These are phyloP conservation scores for Aureobasidium uvarum DNA, from an alignment of 2,329 filamentous ascomycete genomes.

Conservation along the genomic window DNA sequence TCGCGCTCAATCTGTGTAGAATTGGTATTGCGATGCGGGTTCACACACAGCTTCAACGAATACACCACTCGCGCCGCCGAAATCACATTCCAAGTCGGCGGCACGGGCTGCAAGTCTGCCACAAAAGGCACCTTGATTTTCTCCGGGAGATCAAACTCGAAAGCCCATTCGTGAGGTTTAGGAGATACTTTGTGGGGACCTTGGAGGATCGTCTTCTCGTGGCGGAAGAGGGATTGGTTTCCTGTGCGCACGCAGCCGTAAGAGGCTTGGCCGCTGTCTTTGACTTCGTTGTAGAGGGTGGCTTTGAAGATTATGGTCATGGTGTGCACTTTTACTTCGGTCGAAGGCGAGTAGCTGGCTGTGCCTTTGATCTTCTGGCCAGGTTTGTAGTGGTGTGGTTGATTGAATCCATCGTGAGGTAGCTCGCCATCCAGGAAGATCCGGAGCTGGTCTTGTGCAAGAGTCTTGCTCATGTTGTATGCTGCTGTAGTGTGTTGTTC, in stretches of 20 bases:
- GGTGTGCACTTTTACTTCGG: slow-evolving; percentile 2
- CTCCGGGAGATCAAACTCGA: not conserved
- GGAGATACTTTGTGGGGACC: slow-evolving; percentile 7
- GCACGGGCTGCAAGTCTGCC: not conserved
- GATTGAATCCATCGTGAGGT: not conserved
- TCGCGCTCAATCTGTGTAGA: slow-evolving; percentile 5
- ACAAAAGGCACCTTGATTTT: slow-evolving; percentile 15
- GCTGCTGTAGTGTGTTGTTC: not conserved
- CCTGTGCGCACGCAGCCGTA: not conserved
- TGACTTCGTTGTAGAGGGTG: slow-evolving; percentile 10
- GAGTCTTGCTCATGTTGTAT: not conserved
- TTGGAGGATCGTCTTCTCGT: not conserved
- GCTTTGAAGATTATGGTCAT: slow-evolving; percentile 18
- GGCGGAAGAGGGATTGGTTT: slow-evolving; percentile 10
- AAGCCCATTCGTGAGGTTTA: slow-evolving; percentile 8
- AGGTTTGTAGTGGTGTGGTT: not conserved
- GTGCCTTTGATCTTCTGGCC: slow-evolving; percentile 8
- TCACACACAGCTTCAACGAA: not conserved
- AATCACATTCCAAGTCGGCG: slow-evolving; percentile 4
- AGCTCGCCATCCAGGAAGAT: slow-evolving; percentile 1
- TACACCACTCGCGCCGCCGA: not conserved
- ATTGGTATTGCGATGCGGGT: not conserved
- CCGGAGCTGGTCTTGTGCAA: not conserved
- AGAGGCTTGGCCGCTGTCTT: not conserved
- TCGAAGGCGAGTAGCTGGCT: not conserved